Evolutionary conservation across 768 basidiomycete species (phyloP), one percentile per base, ranked within the genome.

Genomic region (Scleroderma bovista): DNA sequence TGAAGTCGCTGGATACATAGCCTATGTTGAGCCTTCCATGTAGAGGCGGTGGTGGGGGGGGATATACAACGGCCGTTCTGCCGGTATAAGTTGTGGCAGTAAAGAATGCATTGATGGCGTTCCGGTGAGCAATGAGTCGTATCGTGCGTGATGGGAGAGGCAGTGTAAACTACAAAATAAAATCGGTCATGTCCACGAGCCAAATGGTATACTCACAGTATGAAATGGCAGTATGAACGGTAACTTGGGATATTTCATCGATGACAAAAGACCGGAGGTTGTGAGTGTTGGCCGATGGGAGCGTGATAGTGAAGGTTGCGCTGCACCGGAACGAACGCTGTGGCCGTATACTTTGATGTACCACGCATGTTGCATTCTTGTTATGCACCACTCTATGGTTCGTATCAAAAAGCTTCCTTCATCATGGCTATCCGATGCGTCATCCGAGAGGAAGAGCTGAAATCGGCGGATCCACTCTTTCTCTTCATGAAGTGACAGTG

Each of bases 161-260:
- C 45, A 75, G 70, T 3, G 72, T 74, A 62, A 78, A 79, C 75
- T 76, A 53, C 31, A 37, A 44, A 52, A n/a, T 20, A 20, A 34
- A 31, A 34, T 6, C 22, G 32, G 12, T 44, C 38, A n/a, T 16
- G 38, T 9, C 19, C 44, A 24, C 15, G 10, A 22, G 46, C 23
- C 11, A 33, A 6, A 12, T 24, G 17, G 51, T 12, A 43, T 3
- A 33, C 73, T 50, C 47, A 76, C 75, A 22, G 75, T 75, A 45
- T 78, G 74, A 59, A 78, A 78, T 1, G 77, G 77, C 7, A 78
- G 53, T 17, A 78, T 72, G 23, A 70, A 66, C 2, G 74, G 74
- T 7, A 74, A 58, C 5, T 57, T 61, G 12, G 67, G 69, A 16
- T 60, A 48, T 46, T 60, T 59, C 36, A 72, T 58, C 39, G 54